A percentile compares a stretch with the other conserved stretches of the same genome.
phyloP scores from a whole-genome alignment of 768 basidiomycete species.

The Pisolithus orientalis region DNA sequence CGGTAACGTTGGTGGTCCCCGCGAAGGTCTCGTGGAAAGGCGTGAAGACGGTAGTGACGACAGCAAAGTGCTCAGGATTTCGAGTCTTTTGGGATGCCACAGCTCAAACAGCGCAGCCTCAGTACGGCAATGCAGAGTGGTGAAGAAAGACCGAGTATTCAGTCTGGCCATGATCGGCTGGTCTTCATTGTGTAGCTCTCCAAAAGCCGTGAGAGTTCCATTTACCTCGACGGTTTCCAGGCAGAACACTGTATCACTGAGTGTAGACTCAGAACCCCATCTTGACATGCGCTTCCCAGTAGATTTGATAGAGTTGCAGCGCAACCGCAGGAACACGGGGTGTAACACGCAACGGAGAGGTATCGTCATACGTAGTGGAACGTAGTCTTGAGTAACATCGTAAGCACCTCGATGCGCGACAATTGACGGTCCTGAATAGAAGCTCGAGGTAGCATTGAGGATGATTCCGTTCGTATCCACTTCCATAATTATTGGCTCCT shows the following conservation, averaged over 20 bases:
- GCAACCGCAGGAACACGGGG: conserved; percentile 50
- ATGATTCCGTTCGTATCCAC: conserved; percentile 49
- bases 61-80: conserved; percentile 46
- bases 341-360: conserved; percentile 37
- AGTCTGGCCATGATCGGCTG: conserved; percentile 33
- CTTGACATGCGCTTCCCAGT: conserved; percentile 23
- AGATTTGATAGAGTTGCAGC: conserved; percentile 26
- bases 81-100: conserved; percentile 57
- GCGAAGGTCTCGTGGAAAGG: conserved; percentile 6
- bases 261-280: conserved; percentile 32
- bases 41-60: conserved; percentile 27
- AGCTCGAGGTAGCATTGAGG: conserved; percentile 38
- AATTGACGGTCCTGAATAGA: conserved; percentile 23
- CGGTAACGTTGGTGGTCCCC: conserved; percentile 37
- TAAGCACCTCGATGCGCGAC: conserved; percentile 8
- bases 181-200: conserved; percentile 43
- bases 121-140: conserved; percentile 43
- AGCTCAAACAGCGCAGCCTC: conserved; percentile 61
- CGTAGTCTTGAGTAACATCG: conserved; percentile 27
- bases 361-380: conserved; percentile 41
- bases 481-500: conserved; percentile 48
- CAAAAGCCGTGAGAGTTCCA: conserved; percentile 41
- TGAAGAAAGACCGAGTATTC: conserved; percentile 35
- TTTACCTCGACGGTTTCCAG: conserved; percentile 49
- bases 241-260: conserved; percentile 48